phyloP scores from a whole-genome alignment of 1,284 basidiomycete species.

The Cutaneotrichosporon cavernicola region DNA sequence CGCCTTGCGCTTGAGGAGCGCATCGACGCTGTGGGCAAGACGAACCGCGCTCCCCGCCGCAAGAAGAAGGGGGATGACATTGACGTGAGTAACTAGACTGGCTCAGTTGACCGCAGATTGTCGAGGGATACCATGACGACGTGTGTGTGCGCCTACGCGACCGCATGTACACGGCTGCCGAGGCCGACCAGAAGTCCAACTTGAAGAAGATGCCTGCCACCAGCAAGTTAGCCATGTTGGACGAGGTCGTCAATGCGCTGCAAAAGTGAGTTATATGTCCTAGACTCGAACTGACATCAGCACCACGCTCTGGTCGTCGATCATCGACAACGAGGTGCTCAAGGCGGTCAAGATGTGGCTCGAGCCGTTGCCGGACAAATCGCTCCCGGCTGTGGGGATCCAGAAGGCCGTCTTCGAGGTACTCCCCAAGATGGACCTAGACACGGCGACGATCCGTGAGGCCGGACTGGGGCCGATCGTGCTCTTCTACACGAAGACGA shows the following conservation, averaged over 20 bases:
- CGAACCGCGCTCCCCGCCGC: slow-evolving; percentile 65
- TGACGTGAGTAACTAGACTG: slow-evolving; percentile 34
- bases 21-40: slow-evolving; percentile 81
- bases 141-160: slow-evolving; percentile 80
- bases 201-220: slow-evolving; percentile 78
- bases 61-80: slow-evolving; percentile 69
- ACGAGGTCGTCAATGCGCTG: slow-evolving; percentile 85
- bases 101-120: slow-evolving; percentile 45
- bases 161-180: slow-evolving; percentile 82
- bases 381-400: slow-evolving; percentile 92
- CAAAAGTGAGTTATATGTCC: slow-evolving; percentile 70
- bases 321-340: slow-evolving; percentile 90
- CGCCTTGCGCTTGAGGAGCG: slow-evolving; percentile 36
- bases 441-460: slow-evolving; percentile 86
- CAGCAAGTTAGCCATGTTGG: slow-evolving; percentile 78
- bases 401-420: slow-evolving; percentile 87
- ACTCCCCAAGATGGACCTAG: slow-evolving; percentile 85
- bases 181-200: slow-evolving; percentile 80
- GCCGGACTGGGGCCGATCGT: slow-evolving; percentile 87
- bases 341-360: slow-evolving; percentile 90
- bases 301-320: slow-evolving; percentile 81
- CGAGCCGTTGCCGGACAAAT: slow-evolving; percentile 88
- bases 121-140: slow-evolving; percentile 88
- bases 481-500: slow-evolving; percentile 88
- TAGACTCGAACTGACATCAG: slow-evolving; percentile 52